phyloP scores from a whole-genome alignment of 1,284 basidiomycete species.

The Ustilago hordei region DNA sequence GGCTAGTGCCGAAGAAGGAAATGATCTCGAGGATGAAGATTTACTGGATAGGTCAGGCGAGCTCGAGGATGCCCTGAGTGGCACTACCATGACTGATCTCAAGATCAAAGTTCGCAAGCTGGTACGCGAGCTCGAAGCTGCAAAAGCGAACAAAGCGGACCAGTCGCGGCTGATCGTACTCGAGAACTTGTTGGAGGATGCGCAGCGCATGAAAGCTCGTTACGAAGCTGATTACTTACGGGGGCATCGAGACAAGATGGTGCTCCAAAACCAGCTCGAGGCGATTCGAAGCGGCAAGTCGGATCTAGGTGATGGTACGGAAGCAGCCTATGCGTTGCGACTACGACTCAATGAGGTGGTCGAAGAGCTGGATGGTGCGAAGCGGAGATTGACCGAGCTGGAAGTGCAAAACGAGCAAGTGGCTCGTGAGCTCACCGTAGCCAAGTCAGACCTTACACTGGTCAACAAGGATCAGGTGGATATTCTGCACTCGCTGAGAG shows the following conservation, averaged over 20 bases:
- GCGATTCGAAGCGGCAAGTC: conserved; percentile 85
- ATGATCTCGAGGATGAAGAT: conserved; percentile 35
- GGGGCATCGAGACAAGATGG: conserved; percentile 84
- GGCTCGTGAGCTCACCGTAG: conserved; percentile 80
- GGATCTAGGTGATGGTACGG: conserved; percentile 82
- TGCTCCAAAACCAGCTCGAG: conserved; percentile 84
- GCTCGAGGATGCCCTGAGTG: conserved; percentile 83
- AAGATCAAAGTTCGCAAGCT: conserved; percentile 86
- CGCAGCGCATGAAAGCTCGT: conserved; percentile 85
- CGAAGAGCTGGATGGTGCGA: conserved; percentile 81
- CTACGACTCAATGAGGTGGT: conserved; percentile 88
- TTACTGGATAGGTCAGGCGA: conserved; percentile 79
- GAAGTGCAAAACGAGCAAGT: conserved; percentile 79
- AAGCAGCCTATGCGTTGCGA: conserved; percentile 86
- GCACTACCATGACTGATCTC: conserved; percentile 85
- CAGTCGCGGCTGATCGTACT: conserved; percentile 81
- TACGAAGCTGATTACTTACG: conserved; percentile 90
- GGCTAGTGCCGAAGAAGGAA: conserved; percentile 24
- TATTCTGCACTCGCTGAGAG: conserved; percentile 81
- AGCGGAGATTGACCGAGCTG: conserved; percentile 78
- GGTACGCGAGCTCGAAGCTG: conserved; percentile 82
- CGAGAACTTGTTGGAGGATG: conserved; percentile 89
- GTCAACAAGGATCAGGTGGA: conserved; percentile 72
- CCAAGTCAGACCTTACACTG: conserved; percentile 79
- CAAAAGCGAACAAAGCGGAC: conserved; percentile 80